Percentiles rank a stretch among this genome's conserved stretches.
Conservation (phyloP, 805 yeast species). For the Barnettozyma pratensis region DNA sequence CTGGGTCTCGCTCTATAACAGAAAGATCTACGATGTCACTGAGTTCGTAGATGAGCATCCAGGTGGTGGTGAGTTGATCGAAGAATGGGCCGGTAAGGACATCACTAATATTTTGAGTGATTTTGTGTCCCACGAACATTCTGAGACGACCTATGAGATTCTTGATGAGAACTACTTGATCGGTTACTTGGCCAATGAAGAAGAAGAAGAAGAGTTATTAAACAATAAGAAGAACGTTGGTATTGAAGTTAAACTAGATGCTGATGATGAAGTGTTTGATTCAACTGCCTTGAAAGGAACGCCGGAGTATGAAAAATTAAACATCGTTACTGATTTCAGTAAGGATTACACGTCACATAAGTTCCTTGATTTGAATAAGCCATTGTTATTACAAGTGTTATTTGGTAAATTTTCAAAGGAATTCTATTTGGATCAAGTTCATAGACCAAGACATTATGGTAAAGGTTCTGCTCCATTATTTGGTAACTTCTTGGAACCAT, state of each 20-base stretch:
- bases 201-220: constrained; percentile 69
- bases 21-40: constrained; percentile 84
- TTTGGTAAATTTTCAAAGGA: constrained; percentile 74
- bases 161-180: constrained; percentile 74
- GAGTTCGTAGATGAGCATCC: constrained; percentile 50
- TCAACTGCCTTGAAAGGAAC: constrained; percentile 55
- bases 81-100: constrained; percentile 78
- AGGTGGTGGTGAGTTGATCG: constrained; percentile 80
- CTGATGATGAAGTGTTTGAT: constrained; percentile 35
- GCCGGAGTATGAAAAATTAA: constrained; percentile 69
- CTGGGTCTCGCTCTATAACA: constrained; percentile 75
- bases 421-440: constrained; percentile 92
- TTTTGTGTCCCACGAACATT: constrained; percentile 65
- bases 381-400: constrained; percentile 77
- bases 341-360: constrained; percentile 72
- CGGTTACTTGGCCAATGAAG: constrained; percentile 77
- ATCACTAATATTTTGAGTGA: constrained; percentile 82
- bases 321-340: constrained; percentile 71
- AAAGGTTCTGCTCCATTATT: constrained; percentile 94
- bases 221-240: constrained; percentile 47
- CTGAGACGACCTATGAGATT: constrained; percentile 82
- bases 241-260: constrained; percentile 51
- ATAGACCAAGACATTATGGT: constrained; percentile 97
- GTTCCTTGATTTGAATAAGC: constrained; percentile 80
- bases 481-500: constrained; percentile 91